Base-by-base conservation (phyloP, 345 rosid genomes). In the Gossypium ekmanianum region DNA sequence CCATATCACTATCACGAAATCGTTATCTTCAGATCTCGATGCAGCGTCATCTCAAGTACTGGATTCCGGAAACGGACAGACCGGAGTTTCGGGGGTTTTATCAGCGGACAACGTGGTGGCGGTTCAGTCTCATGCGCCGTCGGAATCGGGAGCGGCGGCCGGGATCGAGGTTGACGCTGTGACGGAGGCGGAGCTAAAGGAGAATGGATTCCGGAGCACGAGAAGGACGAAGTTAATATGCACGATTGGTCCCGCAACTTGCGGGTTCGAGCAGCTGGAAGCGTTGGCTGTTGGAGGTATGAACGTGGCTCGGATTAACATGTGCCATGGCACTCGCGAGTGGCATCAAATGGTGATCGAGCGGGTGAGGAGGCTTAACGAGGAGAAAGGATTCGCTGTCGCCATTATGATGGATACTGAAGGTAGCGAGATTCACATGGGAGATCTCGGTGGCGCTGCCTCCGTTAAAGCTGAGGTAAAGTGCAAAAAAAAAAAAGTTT, bases 371-470 rank as follows among this genome's bases (percentile, higher is more conserved):
- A 86, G 84, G 76, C 85, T 96, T 76, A 96, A 96, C 73, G 97
- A 92, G 73, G 98, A 96, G 85, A 96, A 93, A 81, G 99, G 99
- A 0, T 93, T 79, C 64, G 98, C 99, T 0, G 99, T 96, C 47
- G 99, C 99, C 1, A 88, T 96, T 64, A 96, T 96, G 99, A 96
- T 96, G 99, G 99, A 96, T 66, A 96, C 99, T 43, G 98, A 96
- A 88, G 99, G 99, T 11, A 96, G 99, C 63, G 99, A 96, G 90
- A 96, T 96, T 83, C 99, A 92, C 79, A 96, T 96, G 99, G 97
- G 95, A n/a, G 98, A 96, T 77, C 88, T 96, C 1, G 97, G 97
- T 57, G 97, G 97, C 8, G 97, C 90, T 47, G 71, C 97, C 57
- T 90, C 99, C 1, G 91, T 79, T 64, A 96, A 92, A 83, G 86